Base-by-base conservation (phyloP, 139 green algal species). In the Chlorella ohadii region DNA sequence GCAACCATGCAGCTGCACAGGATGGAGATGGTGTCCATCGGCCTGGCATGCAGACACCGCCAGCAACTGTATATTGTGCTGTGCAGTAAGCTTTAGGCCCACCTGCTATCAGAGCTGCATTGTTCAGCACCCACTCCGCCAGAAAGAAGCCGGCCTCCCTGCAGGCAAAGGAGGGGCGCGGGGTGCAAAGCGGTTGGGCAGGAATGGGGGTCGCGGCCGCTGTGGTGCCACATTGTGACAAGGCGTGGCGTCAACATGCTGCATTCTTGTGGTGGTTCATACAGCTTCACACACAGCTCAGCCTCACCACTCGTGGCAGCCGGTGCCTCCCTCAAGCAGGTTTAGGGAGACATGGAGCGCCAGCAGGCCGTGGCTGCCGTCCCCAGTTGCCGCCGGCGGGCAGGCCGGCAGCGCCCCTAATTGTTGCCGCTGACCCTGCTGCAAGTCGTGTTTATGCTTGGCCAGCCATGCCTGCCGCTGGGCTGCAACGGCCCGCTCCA, bases 101-200 rank as follows among this genome's bases (percentile, higher is more conserved):
- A 95, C 93, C 91, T 89, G 22, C 25, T 12, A 97, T 87, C 15
- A 92, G 27, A 19, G 85, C 34, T 17, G 78, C 85, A 36, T 92
- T 34, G 57, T 84, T 92, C 25, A 97, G 75, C 72, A 95, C 56
- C 36, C 88, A 90, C 79, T 97, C 91, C 23, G 92, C 86, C 64
- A 97, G 74, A 22, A 90, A 74, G 36, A 96, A 93, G 41, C 92
- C 93, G 6, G 94, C 94, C 76, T 95, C 89, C 94, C 70, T 68
- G 63, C 63, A 22, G n/a, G n/a, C n/a, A n/a, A n/a, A n/a, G n/a
- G n/a, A n/a, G n/a, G n/a, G n/a, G n/a, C n/a, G n/a, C n/a, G n/a
- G n/a, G n/a, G n/a, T n/a, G n/a, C n/a, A n/a, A n/a, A n/a, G n/a
- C n/a, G n/a, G n/a, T n/a, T n/a, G n/a, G n/a, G n/a, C n/a, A n/a